Conservation (phyloP, 164 flowering plant species). For the Amborella trichopoda region DNA sequence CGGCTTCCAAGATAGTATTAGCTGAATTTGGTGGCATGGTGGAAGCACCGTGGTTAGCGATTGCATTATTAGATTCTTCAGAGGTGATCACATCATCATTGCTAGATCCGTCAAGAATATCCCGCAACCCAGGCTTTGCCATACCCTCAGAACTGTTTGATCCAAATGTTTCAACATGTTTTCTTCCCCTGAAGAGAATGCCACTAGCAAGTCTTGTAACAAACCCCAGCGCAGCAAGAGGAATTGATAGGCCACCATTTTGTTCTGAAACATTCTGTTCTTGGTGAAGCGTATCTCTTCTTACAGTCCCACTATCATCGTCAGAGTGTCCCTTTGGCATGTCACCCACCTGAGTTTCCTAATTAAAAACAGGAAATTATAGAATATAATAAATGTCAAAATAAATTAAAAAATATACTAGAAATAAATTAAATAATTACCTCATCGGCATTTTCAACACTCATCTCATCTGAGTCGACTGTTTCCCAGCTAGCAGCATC, state of each 20-base stretch:
- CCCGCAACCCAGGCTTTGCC: conserved; percentile 22
- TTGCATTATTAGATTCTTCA: conserved; percentile 18
- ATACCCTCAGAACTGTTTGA: conserved; percentile 21
- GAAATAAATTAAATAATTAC: conserved; percentile 17
- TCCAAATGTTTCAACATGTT: conserved; percentile 18
- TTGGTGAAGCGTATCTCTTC: conserved; percentile 4
- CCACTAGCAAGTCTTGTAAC: conserved; percentile 72
- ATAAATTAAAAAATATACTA: neutral
- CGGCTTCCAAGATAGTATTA: too few species aligned
- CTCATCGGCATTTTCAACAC: conserved; percentile 44
- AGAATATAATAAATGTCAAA: neutral
- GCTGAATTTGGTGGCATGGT: too few species aligned
- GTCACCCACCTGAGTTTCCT: conserved; percentile 30
- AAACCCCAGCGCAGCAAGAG: conserved; percentile 72
- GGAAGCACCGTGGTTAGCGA: conserved; percentile 10
- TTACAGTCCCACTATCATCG: conserved; percentile 17
- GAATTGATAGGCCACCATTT: conserved; percentile 61
- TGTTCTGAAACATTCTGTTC: conserved; percentile 39
- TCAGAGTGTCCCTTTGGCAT: conserved; percentile 10
- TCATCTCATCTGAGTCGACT: conserved; percentile 67
- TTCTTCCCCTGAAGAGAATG: conserved; percentile 54
- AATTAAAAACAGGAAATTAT: neutral
- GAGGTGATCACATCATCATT: conserved; percentile 27
- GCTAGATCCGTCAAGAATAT: conserved; percentile 8
- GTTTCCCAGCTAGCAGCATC: conserved; percentile 99